Percentiles rank a stretch among this genome's conserved stretches.
These are phyloP conservation scores for Pestalotiopsis sp. DNA, from an alignment of 2,329 filamentous ascomycete genomes.

Conservation along the genomic window DNA sequence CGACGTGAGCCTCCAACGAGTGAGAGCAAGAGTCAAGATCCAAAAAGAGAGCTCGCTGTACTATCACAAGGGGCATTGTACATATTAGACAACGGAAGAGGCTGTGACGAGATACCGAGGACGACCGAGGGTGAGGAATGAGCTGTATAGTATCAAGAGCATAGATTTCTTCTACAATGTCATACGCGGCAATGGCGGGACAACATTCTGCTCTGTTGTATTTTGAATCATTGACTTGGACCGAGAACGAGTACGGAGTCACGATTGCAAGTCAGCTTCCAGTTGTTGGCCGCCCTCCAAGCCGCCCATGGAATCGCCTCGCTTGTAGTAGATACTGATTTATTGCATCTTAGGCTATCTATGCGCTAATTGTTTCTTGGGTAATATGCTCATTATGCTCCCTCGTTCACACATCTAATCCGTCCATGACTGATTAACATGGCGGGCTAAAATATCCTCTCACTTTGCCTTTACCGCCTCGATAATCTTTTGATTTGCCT, in stretches of 20 bases:
- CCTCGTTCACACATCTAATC: neutral
- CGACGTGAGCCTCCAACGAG: neutral
- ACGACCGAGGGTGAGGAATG: neutral
- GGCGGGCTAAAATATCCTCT: neutral
- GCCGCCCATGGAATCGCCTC: no score
- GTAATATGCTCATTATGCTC: neutral
- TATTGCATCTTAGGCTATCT: neutral
- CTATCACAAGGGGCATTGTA: neutral
- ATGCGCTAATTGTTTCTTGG: neutral
- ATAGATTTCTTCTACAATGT: conserved; percentile 6
- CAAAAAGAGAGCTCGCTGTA: neutral
- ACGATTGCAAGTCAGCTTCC: no score
- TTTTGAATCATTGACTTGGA: neutral
- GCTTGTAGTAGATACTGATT: neutral
- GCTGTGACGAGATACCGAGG: neutral
- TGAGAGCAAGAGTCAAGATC: neutral
- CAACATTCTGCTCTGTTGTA: neutral
- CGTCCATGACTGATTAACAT: neutral
- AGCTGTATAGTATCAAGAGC: neutral
- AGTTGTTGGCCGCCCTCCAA: no score
- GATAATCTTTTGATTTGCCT: conserved; percentile 44
- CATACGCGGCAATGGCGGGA: neutral
- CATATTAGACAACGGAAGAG: neutral
- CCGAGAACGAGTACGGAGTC: no score
- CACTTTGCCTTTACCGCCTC: conserved; percentile 22